Percentiles rank a stretch among this genome's conserved stretches.
Evolutionary conservation across 257 asterid genomes (phyloP).

Genomic region (Cordia subcordata): DNA sequence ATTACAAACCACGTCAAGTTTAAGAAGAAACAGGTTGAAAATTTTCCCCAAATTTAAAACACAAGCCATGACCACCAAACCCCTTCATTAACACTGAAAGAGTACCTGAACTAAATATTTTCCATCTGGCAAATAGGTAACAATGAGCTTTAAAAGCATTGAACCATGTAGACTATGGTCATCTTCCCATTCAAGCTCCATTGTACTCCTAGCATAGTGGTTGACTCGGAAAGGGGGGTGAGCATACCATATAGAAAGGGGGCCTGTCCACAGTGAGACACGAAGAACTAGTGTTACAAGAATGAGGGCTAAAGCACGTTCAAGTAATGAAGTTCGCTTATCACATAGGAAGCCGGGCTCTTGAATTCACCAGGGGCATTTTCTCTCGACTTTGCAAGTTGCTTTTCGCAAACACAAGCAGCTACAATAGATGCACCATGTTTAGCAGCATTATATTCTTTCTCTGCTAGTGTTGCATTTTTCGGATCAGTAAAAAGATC

Average conservation of each 20-base stretch:
- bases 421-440: slow-evolving; percentile 68
- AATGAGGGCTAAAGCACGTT: slow-evolving; percentile 6
- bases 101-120: slow-evolving; percentile 72
- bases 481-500: slow-evolving; percentile 57
- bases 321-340: slow-evolving; percentile 8
- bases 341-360: slow-evolving; percentile 10
- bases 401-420: slow-evolving; percentile 72
- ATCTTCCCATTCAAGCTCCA: slow-evolving; percentile 81
- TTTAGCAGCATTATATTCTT: slow-evolving; percentile 41
- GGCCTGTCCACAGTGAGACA: slow-evolving; percentile 42
- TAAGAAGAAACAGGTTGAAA: slow-evolving; percentile 7
- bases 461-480: slow-evolving; percentile 34
- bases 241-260: slow-evolving; percentile 65
- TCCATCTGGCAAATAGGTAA: slow-evolving; percentile 57
- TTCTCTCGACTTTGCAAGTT: slow-evolving; percentile 34
- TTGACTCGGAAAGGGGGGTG: slow-evolving; percentile 86
- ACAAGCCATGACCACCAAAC: slow-evolving; percentile 8
- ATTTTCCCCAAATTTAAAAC: slow-evolving; percentile 2
- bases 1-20: slow-evolving; percentile 11
- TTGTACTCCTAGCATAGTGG: slow-evolving; percentile 42
- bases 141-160: slow-evolving; percentile 30
- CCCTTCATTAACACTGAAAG: slow-evolving; percentile 8
- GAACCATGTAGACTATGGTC: slow-evolving; percentile 44
- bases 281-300: slow-evolving; percentile 13
- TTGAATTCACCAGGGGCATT: slow-evolving; percentile 50